Evolutionary conservation across 2,329 filamentous ascomycete genomes (phyloP), one percentile per base, ranked within the genome.

Genomic region (Endothia cerciana): DNA sequence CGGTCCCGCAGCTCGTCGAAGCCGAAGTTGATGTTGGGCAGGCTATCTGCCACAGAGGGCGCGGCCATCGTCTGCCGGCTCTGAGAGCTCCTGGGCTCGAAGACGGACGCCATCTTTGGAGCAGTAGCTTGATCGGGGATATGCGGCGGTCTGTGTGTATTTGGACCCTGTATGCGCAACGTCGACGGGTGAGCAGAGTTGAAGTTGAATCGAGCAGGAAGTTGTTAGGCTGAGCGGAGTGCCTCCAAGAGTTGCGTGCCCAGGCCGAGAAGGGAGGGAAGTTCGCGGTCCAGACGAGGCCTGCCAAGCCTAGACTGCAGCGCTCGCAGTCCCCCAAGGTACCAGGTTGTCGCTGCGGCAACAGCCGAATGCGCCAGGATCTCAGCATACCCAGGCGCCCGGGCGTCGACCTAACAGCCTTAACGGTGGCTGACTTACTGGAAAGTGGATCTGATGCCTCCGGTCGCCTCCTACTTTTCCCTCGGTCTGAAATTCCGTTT

Each of bases 1-100:
- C 93, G 91, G 74, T 94, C 93, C 79, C 94, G 94, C 75, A 99
- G 80, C 72, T 97, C 93, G 73, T 98, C 94, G 77, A 98, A 98
- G 66, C 93, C 93, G 77, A 99, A 98, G 78, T 97, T 93, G 77
- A 97, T 91, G 76, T 86, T 92, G 43, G 95, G 95, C 10, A 99
- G 87, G 60, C 88, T 87, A 76, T 93, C 91, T 51, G 89, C 90
- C 80, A 92, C 87, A 7, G 89, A 91, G 17, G 88, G 85, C 49
- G 87, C 82, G 38, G 85, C 82, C 69, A 86, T 79, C 19, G 86
- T 85, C 70, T 85, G 86, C 72, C 87, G 83, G 77, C 87, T 89
- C 64, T 85, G 86, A 15, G 89, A 91, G 71, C 90, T 83, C 1
- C 89, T 90, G 10, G 89, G 84, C 71, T 92, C 89, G 72, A 93